These are phyloP conservation scores for Quercus dentata DNA, from an alignment of 306 rosid genomes.

Conservation along the genomic window DNA sequence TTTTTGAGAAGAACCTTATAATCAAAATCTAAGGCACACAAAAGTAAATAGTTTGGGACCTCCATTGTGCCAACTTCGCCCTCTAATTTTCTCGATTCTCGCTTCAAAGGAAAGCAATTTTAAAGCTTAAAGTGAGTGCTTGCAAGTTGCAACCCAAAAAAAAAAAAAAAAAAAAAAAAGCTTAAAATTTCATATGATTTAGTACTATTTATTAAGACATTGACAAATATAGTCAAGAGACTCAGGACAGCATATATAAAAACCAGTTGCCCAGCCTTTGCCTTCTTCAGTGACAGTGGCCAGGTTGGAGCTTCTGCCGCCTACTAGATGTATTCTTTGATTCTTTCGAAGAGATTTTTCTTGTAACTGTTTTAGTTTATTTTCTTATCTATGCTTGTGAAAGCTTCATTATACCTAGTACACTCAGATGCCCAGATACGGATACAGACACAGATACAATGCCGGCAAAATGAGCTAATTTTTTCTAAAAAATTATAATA, in stretches of 20 bases:
- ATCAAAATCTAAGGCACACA: background rate
- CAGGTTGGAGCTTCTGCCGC: too few species aligned
- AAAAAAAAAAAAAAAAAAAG: background rate
- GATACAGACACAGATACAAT: rapidly evolving
- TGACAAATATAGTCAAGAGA: too few species aligned
- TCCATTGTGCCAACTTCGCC: background rate
- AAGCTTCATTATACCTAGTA: too few species aligned
- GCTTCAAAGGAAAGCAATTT: slow-evolving; percentile 9
- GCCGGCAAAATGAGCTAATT: rapidly evolving
- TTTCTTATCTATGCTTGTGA: too few species aligned
- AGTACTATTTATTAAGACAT: background rate
- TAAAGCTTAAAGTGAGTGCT: slow-evolving; percentile 5
- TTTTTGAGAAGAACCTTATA: too few species aligned
- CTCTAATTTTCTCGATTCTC: background rate
- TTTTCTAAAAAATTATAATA: too few species aligned
- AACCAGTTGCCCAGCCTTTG: too few species aligned
- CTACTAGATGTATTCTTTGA: too few species aligned
- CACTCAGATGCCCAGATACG: rapidly evolving
- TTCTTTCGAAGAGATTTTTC: too few species aligned
- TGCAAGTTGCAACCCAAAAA: background rate
- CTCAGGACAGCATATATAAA: too few species aligned
- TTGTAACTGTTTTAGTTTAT: too few species aligned
- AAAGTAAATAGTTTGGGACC: slow-evolving; percentile 16
- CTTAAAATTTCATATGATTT: background rate
- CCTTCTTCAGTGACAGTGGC: too few species aligned